These are phyloP conservation scores for Colletotrichum musae DNA, from an alignment of 2,329 filamentous ascomycete species.

Conservation along the genomic window DNA sequence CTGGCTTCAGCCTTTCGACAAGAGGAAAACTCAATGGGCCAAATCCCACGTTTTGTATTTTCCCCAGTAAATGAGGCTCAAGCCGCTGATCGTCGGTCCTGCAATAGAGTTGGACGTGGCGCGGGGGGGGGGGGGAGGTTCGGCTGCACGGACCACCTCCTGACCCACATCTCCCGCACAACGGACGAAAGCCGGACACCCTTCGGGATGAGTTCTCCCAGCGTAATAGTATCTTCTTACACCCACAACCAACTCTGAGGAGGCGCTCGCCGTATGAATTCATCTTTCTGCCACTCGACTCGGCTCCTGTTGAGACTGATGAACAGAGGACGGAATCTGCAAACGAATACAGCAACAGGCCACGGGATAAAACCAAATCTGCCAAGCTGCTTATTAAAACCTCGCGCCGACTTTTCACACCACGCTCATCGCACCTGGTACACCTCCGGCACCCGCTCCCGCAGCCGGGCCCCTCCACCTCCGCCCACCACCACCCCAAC, in stretches of 20 bases:
- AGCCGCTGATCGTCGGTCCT: too few species aligned
- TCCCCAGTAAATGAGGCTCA: too few species aligned
- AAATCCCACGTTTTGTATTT: too few species aligned
- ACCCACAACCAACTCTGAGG: not conserved
- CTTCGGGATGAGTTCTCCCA: constrained; percentile 2
- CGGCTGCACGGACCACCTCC: not conserved
- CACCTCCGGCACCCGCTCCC: not conserved
- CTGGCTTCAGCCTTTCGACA: too few species aligned
- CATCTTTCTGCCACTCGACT: not conserved
- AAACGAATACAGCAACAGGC: not conserved
- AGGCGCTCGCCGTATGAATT: not conserved
- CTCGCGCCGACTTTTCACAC: not conserved
- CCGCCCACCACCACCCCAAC: not conserved
- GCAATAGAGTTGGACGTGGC: too few species aligned
- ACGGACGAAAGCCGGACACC: not conserved
- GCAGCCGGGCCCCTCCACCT: not conserved
- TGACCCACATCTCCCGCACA: constrained; percentile 6
- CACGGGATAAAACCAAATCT: not conserved
- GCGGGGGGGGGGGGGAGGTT: not conserved
- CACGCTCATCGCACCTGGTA: not conserved
- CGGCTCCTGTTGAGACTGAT: constrained; percentile 13
- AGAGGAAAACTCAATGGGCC: too few species aligned
- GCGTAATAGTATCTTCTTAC: too few species aligned
- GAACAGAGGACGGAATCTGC: not conserved
- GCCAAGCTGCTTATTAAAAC: not conserved